A percentile compares a stretch with the other conserved stretches of the same genome.
These are phyloP conservation scores for Mycena vulgaris DNA, from an alignment of 768 basidiomycete species.

Conservation along the genomic window DNA sequence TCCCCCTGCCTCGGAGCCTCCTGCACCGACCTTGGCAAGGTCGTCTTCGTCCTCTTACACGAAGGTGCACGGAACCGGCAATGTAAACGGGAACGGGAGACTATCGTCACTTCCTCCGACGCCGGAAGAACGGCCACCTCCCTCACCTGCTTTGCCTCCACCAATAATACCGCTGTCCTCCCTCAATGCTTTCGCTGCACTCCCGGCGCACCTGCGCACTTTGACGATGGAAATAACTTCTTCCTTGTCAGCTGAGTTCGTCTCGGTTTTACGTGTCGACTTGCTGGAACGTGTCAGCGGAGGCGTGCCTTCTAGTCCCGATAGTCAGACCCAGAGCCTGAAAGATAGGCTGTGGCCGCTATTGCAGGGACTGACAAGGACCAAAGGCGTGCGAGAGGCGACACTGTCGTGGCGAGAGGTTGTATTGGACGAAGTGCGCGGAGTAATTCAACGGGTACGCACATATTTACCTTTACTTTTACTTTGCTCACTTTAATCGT, in stretches of 20 bases:
- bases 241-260: conserved; percentile 84
- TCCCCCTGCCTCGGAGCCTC: conserved; percentile 19
- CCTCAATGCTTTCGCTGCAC: conserved; percentile 78
- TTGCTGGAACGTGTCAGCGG: conserved; percentile 66
- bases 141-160: conserved; percentile 38
- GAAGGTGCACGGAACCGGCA: conserved; percentile 22
- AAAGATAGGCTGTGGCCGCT: conserved; percentile 80
- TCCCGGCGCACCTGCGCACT: conserved; percentile 80
- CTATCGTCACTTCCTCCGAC: conserved; percentile 54
- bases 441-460: conserved; percentile 73
- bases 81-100: conserved; percentile 28
- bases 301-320: conserved; percentile 36
- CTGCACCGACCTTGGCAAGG: conserved; percentile 13
- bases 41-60: conserved; percentile 23
- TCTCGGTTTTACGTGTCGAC: conserved; percentile 78
- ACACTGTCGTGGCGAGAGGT: conserved; percentile 79
- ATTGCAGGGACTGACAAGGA: conserved; percentile 82
- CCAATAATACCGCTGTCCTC: conserved; percentile 72
- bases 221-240: conserved; percentile 83
- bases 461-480: not conserved
- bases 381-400: conserved; percentile 79
- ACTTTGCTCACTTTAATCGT: conserved; percentile 6
- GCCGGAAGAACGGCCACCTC: conserved; percentile 50
- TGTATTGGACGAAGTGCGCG: conserved; percentile 72
- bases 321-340: conserved; percentile 60